phyloP scores from a whole-genome alignment of 2,329 filamentous ascomycete genomes.

The Aspergillus spinulosporus region DNA sequence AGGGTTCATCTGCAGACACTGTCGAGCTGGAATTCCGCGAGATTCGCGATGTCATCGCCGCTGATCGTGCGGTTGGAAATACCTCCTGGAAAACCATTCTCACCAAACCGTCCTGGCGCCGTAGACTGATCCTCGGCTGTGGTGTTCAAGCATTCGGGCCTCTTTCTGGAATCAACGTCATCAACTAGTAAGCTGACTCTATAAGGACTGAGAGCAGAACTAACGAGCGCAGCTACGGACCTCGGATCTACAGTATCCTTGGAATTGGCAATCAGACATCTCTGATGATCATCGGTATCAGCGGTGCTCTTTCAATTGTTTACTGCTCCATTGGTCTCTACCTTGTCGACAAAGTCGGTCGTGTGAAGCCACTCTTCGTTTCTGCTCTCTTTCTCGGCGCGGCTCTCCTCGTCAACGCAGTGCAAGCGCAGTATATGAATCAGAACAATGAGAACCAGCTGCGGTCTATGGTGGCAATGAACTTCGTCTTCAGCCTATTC shows the following conservation, averaged over 20 bases:
- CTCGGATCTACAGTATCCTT: conserved; percentile 11
- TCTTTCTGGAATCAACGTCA: conserved; percentile 51
- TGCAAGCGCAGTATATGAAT: conserved; percentile 9
- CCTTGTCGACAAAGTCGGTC: conserved; percentile 51
- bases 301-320: conserved; percentile 51
- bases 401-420: conserved; percentile 28
- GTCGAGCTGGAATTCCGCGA: conserved; percentile 46
- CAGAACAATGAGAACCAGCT: conserved; percentile 38
- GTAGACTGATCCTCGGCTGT: conserved; percentile 50
- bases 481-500: conserved; percentile 50
- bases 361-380: conserved; percentile 51
- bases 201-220: neutral
- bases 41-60: conserved; percentile 42
- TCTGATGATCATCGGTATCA: conserved; percentile 55
- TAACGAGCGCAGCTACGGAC: conserved; percentile 8
- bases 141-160: conserved; percentile 53
- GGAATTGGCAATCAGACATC: conserved; percentile 32
- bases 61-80: conserved; percentile 30
- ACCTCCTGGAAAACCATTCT: conserved; percentile 16
- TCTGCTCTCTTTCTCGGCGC: conserved; percentile 44
- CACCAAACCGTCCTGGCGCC: conserved; percentile 40
- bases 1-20: conserved; percentile 31
- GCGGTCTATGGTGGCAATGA: conserved; percentile 50
- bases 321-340: conserved; percentile 51
- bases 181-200: conserved; percentile 21